phyloP scores from a whole-genome alignment of 805 yeast genomes.

The Hermanozyma aechmeae region DNA sequence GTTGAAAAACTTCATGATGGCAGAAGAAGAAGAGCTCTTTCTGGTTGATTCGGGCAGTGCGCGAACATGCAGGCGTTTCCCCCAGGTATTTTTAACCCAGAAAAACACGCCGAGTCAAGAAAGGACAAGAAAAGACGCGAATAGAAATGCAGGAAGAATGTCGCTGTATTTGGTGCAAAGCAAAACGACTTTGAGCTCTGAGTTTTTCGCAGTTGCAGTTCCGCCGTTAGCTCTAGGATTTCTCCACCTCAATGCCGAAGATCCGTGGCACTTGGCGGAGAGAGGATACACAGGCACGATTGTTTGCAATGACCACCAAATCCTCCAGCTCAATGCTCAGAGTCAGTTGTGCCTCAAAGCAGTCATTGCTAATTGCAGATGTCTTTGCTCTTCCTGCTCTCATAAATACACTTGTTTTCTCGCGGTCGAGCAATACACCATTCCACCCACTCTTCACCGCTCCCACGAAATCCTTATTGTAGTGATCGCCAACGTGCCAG shows the following conservation, averaged over 20 bases:
- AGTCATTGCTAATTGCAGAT: slow-evolving; percentile 5
- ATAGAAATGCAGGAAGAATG: not conserved
- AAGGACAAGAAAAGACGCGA: not conserved
- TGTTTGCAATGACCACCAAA: slow-evolving; percentile 22
- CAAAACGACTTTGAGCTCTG: no score
- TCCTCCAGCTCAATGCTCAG: slow-evolving; percentile 7
- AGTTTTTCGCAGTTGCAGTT: no score
- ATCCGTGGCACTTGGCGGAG: slow-evolving; percentile 5
- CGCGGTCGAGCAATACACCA: slow-evolving; percentile 46
- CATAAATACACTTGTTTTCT: slow-evolving; percentile 10
- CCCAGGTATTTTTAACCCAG: not conserved
- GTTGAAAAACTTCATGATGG: not conserved
- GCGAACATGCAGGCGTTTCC: not conserved
- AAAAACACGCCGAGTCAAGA: not conserved
- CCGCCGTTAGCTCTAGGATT: no score
- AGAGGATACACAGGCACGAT: slow-evolving; percentile 16
- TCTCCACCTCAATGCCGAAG: slow-evolving; percentile 3
- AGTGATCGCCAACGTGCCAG: slow-evolving; percentile 68
- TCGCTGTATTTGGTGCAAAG: no score
- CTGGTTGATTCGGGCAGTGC: not conserved
- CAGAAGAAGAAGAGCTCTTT: not conserved
- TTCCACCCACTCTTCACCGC: slow-evolving; percentile 52
- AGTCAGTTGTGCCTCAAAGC: no score
- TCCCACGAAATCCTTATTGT: slow-evolving; percentile 44
- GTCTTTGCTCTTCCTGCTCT: slow-evolving; percentile 1